Percentiles rank a stretch among this genome's conserved stretches.
Conservation (phyloP, 306 rosid genomes). For the Cyamopsis tetragonoloba region DNA sequence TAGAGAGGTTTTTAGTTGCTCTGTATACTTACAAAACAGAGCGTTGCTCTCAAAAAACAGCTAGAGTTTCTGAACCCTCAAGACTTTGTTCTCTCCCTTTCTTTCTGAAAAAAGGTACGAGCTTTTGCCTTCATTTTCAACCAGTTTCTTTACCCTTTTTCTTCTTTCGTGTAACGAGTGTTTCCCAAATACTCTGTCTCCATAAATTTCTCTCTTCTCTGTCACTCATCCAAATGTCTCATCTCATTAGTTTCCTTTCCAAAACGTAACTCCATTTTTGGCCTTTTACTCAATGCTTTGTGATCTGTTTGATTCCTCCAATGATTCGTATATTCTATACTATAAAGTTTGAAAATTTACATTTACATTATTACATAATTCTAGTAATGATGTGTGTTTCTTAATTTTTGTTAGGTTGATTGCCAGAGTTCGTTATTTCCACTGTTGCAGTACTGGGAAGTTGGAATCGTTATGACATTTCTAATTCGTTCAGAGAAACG, state of each 20-base stretch:
- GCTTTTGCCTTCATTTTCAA: conserved; percentile 38
- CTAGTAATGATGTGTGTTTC: conserved; percentile 4
- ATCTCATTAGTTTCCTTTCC: not conserved
- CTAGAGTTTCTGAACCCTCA: conserved; percentile 31
- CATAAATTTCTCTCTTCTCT: not conserved
- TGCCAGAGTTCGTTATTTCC: conserved; percentile 28
- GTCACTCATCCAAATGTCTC: not conserved
- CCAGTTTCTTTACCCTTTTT: not conserved
- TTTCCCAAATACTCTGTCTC: conserved; percentile 16
- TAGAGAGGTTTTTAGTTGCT: conserved; percentile 21
- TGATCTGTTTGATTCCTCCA: not conserved
- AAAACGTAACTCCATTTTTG: not conserved
- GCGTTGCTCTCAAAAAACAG: conserved; percentile 37
- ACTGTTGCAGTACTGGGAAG: conserved; percentile 15
- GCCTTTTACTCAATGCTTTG: conserved; percentile 7
- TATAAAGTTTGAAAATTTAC: not conserved
- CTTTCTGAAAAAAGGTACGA: conserved; percentile 36
- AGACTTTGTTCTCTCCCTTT: conserved; percentile 20
- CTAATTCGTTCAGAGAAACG: conserved; percentile 28
- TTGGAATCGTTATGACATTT: conserved; percentile 21
- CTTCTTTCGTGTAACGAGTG: conserved; percentile 11
- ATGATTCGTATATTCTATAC: not conserved
- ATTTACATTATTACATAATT: not conserved
- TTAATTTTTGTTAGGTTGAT: conserved; percentile 1
- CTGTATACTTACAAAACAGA: conserved; percentile 17